phyloP scores from a whole-genome alignment of 371 early-diverging fungal genomes.

The Lichtheimia ramosa region DNA sequence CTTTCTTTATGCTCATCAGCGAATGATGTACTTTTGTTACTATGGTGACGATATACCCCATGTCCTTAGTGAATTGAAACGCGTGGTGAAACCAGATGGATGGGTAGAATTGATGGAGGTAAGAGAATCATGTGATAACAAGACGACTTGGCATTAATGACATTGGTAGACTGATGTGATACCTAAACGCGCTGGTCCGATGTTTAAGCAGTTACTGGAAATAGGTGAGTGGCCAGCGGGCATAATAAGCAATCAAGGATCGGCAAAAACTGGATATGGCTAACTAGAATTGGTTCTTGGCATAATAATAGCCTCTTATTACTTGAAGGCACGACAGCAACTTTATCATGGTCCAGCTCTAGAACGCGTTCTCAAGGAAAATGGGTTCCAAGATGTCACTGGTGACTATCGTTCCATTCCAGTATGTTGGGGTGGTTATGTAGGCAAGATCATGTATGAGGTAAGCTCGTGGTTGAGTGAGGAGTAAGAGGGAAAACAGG shows the following conservation, averaged over 20 bases:
- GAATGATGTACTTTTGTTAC: constrained; percentile 27
- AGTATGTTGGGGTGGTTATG: constrained; percentile 43
- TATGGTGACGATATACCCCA: constrained; percentile 19
- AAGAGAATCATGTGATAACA: not conserved
- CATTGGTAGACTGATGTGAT: constrained; percentile 13
- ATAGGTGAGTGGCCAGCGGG: constrained; percentile 3
- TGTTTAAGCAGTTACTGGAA: constrained; percentile 6
- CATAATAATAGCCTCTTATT: not conserved
- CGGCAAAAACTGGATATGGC: not conserved
- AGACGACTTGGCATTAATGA: not conserved
- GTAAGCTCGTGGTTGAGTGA: constrained; percentile 7
- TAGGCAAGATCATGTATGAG: constrained; percentile 44
- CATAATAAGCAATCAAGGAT: not conserved
- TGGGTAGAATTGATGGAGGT: constrained; percentile 40
- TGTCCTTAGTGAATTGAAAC: constrained; percentile 22
- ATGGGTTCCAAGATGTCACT: constrained; percentile 25
- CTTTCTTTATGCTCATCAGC: constrained; percentile 39
- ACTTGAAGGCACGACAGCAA: constrained; percentile 2
- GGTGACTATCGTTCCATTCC: constrained; percentile 40
- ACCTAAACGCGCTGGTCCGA: constrained; percentile 20
- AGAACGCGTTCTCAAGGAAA: constrained; percentile 16
- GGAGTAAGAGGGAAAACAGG: too few species aligned
- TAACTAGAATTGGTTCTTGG: not conserved
- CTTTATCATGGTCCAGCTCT: constrained; percentile 20
- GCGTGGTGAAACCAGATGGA: constrained; percentile 36